Conservation (phyloP, 2,329 filamentous ascomycete species). For the Tetracladium maxilliforme region DNA sequence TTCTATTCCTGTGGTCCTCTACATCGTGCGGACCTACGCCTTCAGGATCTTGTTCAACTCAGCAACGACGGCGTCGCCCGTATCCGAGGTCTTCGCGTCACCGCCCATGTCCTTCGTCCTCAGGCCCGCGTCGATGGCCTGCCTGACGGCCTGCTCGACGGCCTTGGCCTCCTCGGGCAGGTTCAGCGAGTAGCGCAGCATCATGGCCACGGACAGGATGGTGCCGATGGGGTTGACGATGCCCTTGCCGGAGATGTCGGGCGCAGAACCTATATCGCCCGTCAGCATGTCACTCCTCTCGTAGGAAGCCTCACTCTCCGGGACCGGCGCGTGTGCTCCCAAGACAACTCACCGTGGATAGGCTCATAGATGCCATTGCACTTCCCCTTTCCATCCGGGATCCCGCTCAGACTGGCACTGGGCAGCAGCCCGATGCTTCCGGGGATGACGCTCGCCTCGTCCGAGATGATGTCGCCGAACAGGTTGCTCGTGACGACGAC, state of each 20-base stretch:
- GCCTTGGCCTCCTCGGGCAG: constrained; percentile 62
- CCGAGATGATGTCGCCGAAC: constrained; percentile 91
- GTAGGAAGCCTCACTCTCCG: too few species aligned
- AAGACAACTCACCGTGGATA: constrained; percentile 78
- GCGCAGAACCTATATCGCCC: constrained; percentile 83
- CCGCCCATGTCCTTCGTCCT: constrained; percentile 81
- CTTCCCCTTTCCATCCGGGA: constrained; percentile 70
- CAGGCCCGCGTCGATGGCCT: constrained; percentile 64
- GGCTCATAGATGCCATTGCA: constrained; percentile 97
- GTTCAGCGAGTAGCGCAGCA: constrained; percentile 84
- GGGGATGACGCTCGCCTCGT: constrained; percentile 90
- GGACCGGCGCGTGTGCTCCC: neutral
- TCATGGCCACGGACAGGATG: constrained; percentile 86
- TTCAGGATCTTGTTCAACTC: constrained; percentile 56
- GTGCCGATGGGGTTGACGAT: constrained; percentile 88
- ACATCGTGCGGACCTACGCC: constrained; percentile 2
- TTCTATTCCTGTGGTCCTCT: neutral
- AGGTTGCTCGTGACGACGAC: constrained; percentile 87
- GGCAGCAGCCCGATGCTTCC: constrained; percentile 80
- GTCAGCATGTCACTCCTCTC: too few species aligned
- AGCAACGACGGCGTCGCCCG: constrained; percentile 68
- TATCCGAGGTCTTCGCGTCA: constrained; percentile 53
- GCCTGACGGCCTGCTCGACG: constrained; percentile 69
- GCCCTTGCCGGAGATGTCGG: constrained; percentile 83
- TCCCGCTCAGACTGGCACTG: constrained; percentile 71